Evolutionary conservation across 2,329 filamentous ascomycete species (phyloP), one percentile per base, ranked within the genome.

Genomic region (Trichophyton schoenleinii): DNA sequence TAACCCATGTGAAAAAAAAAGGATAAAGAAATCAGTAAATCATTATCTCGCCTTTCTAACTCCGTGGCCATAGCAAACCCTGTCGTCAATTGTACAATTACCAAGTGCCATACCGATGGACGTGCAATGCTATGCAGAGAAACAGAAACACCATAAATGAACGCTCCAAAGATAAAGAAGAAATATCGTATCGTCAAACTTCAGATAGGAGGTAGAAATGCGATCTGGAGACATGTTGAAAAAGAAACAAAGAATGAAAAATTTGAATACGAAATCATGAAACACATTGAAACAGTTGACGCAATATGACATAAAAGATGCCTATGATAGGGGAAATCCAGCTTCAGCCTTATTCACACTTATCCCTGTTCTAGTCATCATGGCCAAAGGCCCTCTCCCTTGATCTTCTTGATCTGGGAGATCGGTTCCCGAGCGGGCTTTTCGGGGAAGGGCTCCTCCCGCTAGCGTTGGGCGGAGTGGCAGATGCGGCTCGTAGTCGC

Each of bases 51-150:
- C 20, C 46, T 52, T 52, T 52, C 46, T 28, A 55, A 36, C 52
- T 44, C 52, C 52, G 15, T n/a, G 18, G 52, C 31, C 52, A 55
- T 55, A 36, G 52, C 52, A 18, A 55, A 55, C 52, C 52, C 52
- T 55, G 52, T 53, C 52, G 52, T 55, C 25, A 55, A 55, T 55
- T 55, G n/a, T 55, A 55, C 52, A 55, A 55, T 55, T 52, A 52
- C 46, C 46, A 52, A 15, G 13, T 52, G 46, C 22, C 20, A 22
- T 52, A 52, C 46, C 22, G 20, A 52, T 52, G 25, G 46, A 36
- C 28, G 52, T 55, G 52, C 52, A 34, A 55, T 55, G 31, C 52
- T 55, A 55, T 55, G 52, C 52, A 55, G 20, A 52, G 46, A 52
- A 52, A 52, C 20, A 52, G 46, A 52, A 55, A 55, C 52, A 34